phyloP scores from a whole-genome alignment of 202 grass and related monocot genomes.

The Carex arenaria region DNA sequence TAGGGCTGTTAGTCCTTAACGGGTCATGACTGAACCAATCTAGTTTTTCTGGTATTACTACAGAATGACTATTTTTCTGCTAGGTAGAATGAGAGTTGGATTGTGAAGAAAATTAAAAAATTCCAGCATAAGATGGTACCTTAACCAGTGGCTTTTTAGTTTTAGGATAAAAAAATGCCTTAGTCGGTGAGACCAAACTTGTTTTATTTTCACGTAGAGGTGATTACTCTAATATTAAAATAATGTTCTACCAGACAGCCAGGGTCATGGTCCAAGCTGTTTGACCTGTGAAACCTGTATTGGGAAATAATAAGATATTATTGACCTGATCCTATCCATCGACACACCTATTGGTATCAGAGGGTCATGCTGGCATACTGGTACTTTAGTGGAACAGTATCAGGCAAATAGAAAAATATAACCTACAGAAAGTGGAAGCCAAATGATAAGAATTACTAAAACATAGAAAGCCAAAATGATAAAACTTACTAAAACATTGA shows the following conservation, averaged over 20 bases:
- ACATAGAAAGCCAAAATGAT: not conserved
- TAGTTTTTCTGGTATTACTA: not conserved
- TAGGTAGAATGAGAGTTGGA: not conserved
- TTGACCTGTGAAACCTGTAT: not conserved
- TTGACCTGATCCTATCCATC: not conserved
- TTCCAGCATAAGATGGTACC: not conserved
- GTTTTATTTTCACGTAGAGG: not conserved
- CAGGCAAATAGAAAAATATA: not conserved
- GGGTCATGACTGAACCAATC: not conserved
- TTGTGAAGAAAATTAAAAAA: not conserved
- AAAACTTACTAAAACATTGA: not conserved
- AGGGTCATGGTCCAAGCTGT: not conserved
- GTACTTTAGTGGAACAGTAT: not conserved
- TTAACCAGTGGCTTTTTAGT: not conserved
- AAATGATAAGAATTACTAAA: not conserved
- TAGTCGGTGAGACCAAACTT: not conserved
- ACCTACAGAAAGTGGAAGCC: not conserved
- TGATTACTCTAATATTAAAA: not conserved
- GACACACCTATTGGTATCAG: not conserved
- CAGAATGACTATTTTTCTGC: not conserved
- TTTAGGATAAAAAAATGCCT: not conserved
- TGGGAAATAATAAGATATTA: not conserved
- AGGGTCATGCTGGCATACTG: not conserved
- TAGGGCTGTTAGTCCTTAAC: not conserved
- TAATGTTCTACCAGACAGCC: not conserved